Percentiles rank a stretch among this genome's conserved stretches.
These are phyloP conservation scores for Meredithiella fracta DNA, from an alignment of 2,329 filamentous ascomycete genomes.

Conservation along the genomic window DNA sequence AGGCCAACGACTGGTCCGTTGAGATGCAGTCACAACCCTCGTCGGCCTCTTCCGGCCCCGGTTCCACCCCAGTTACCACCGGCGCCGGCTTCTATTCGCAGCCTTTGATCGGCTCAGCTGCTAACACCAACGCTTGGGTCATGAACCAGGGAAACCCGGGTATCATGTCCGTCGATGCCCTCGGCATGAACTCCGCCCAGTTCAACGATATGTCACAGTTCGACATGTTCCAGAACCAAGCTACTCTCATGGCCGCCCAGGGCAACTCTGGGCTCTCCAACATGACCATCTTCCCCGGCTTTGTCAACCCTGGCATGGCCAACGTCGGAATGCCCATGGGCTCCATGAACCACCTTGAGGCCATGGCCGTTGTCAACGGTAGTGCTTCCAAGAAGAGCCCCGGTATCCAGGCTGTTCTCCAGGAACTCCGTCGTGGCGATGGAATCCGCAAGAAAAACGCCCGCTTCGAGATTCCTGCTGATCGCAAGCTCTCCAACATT, in stretches of 20 bases:
- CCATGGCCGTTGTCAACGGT: slow-evolving; percentile 10
- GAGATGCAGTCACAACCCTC: slow-evolving; percentile 49
- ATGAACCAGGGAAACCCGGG: slow-evolving; percentile 17
- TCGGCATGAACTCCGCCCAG: slow-evolving; percentile 17
- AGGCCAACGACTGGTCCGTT: slow-evolving; percentile 43
- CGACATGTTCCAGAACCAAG: slow-evolving; percentile 45
- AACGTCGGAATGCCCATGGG: slow-evolving; percentile 1
- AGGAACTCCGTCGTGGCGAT: slow-evolving; percentile 61
- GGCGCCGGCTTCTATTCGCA: neutral
- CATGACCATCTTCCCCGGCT: slow-evolving; percentile 32
- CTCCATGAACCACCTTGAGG: slow-evolving; percentile 28
- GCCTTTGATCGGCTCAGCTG: slow-evolving; percentile 14
- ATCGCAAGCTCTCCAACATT: slow-evolving; percentile 87
- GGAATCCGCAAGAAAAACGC: slow-evolving; percentile 98
- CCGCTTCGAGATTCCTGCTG: slow-evolving; percentile 88
- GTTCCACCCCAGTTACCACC: neutral
- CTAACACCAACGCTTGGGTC: slow-evolving; percentile 47
- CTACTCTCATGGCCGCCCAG: slow-evolving; percentile 26
- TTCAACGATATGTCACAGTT: slow-evolving; percentile 44
- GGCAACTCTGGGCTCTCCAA: slow-evolving; percentile 39
- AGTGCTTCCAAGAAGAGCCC: slow-evolving; percentile 32
- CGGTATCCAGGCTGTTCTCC: slow-evolving; percentile 11
- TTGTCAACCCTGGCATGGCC: slow-evolving; percentile 19
- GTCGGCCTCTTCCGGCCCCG: slow-evolving; percentile 27
- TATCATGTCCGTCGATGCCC: slow-evolving; percentile 18